Base-by-base conservation (phyloP, 495 filamentous ascomycete species). In the Evansstolkia leycettana region DNA sequence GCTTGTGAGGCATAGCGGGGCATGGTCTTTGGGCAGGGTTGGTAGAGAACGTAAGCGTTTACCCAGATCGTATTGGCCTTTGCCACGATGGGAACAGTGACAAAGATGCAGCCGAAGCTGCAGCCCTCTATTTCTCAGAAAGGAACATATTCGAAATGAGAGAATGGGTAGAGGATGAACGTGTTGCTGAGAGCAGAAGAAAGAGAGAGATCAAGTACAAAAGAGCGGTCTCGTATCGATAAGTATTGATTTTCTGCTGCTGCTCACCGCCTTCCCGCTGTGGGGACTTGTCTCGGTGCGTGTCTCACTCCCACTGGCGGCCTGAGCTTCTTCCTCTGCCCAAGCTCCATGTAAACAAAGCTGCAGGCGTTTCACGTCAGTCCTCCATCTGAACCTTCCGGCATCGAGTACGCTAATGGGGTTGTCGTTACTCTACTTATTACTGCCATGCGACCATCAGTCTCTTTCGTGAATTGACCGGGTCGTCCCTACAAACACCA, bases 1-100 rank as follows among this genome's bases (percentile, higher is more conserved):
- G 57, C 44, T 67, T 65, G 52, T 62, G 58, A 62, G 62, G 55
- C 65, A 69, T 69, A 57, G 58, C 60, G 61, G 58, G 62, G 56
- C 50, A 50, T 58, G 47, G 44, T 42, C 47, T 51, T 48, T 41
- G 34, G 48, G 45, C 42, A 42, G 43, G 48, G 48, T 52, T 27
- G n/a, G n/a, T n/a, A n/a, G n/a, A n/a, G 36, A 47, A 42, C 30
- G 34, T 34, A 24, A 35, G 31, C 11, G 28, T 6, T 29, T 38
- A 47, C 47, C 43, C 40, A 45, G 45, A 46, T 44, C 23, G 43
- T 40, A 41, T 47, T 46, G 37, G 43, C 32, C 50, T 48, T 51
- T 49, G 49, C 42, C 50, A 51, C 45, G 38, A 31, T 30, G n/a
- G 19, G 39, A 15, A 37, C 31, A 34, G 46, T 52, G 55, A 59